phyloP scores from a whole-genome alignment of 2,329 filamentous ascomycete genomes.

The Cordyceps fumosorosea region DNA sequence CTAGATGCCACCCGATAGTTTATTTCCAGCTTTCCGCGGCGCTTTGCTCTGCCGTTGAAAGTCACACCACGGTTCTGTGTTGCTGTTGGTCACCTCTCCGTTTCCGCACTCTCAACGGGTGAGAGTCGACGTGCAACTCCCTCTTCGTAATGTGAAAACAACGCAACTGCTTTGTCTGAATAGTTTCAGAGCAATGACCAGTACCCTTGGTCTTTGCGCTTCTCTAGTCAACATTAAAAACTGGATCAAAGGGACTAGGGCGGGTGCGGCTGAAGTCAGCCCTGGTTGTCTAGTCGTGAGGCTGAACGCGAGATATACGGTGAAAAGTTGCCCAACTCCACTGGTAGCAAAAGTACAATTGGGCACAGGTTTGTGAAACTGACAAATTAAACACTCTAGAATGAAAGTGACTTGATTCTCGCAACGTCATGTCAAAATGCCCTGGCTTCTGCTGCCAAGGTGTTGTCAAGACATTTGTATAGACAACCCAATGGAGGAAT shows the following conservation, averaged over 20 bases:
- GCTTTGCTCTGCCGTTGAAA: no score
- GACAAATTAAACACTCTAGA: no score
- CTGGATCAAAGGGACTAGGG: not conserved
- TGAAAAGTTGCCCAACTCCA: not conserved
- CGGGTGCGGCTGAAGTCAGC: constrained; percentile 9
- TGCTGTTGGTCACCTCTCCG: not conserved
- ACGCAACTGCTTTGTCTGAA: not conserved
- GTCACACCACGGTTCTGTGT: not conserved
- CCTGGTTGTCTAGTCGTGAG: not conserved
- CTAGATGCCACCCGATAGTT: not conserved
- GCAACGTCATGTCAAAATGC: no score
- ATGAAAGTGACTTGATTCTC: no score
- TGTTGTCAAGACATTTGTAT: no score
- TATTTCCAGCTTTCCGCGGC: not conserved
- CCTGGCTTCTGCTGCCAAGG: no score
- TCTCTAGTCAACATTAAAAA: not conserved
- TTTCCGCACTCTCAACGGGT: not conserved
- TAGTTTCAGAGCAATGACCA: not conserved
- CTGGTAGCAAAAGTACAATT: not conserved
- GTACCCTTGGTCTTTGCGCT: not conserved
- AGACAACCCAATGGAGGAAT: no score
- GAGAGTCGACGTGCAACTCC: not conserved
- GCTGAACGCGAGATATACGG: constrained; percentile 9
- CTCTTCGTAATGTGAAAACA: not conserved
- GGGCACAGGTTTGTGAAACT: not conserved